Base-by-base conservation (phyloP, 371 early-diverging fungal species). In the Mucor plumbeus region DNA sequence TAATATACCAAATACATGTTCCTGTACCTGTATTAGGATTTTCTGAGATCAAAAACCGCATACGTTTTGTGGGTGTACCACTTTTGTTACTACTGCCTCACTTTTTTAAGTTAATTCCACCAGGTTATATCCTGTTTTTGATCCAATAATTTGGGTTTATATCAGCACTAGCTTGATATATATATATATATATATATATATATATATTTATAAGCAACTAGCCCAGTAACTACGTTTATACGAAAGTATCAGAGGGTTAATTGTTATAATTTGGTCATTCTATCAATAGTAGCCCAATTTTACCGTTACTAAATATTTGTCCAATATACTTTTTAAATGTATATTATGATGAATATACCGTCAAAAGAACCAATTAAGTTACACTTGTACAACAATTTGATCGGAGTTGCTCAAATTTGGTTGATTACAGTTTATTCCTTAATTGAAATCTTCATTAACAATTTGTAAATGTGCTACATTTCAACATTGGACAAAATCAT, bases 381-480 rank as follows among this genome's bases (percentile, higher is more conserved):
- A 26, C 3, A 26, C 26, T 44, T 44, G 44, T 44, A 44, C 44
- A 44, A 44, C 44, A 44, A 44, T 44, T 44, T 17, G 17, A 17
- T 44, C 44, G 44, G 44, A 44, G 44, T 17, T 44, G 44, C n/a
- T 15, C 44, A 44, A 17, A 6, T 6, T 44, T 44, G 44, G 44
- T 44, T 17, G 44, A 44, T 44, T 44, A 17, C 44, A 50, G 50
- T 4, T 50, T 50, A 48, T 50, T 26, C 21, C 50, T 26, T 21
- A 50, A 50, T 50, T 26, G 26, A 50, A 50, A 26, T 50, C 19
- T 21, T 50, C 50, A 50, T 50, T 50, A 50, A 50, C 15, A 26
- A 50, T 50, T 26, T 17, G 44, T 44, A 44, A 44, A 50, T 50
- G 50, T 50, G 50, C 50, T 50, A 50, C 50, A 50, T 50, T 50